Base-by-base conservation (phyloP, 352 stramenopile genomes). In the Globisporangium uncinulatum region DNA sequence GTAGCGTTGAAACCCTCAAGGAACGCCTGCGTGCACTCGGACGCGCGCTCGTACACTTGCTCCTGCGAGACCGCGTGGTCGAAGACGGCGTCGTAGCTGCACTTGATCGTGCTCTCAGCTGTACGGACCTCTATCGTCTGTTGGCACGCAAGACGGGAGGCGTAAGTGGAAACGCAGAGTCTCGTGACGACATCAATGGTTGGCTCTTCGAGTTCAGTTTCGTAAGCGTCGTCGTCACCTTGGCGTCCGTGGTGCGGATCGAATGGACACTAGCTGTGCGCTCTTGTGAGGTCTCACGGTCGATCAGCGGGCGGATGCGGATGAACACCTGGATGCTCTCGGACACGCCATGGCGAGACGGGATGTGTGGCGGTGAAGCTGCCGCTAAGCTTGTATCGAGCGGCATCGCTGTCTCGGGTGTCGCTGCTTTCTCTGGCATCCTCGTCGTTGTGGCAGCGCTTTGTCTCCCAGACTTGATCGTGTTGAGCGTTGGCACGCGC, bases 301-400 rank as follows among this genome's bases (percentile, higher is more conserved):
- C 77, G 36, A 94, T 89, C 13, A 92, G 60, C 7, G 84, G 83
- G 0, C 84, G 79, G 43, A 94, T 92, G 29, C 83, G 84, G 41
- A 94, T 83, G 39, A 92, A 88, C 1, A 94, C 84, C 58, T 94
- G 83, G 39, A 93, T 94, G 57, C 79, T 87, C 61, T 93, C 83
- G 0, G 83, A 80, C 1, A 59, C 63, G 2, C 68, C 62, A 59
- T 61, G 55, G 11, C 58, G 68, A 52, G 24, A 36, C 11, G 51
- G 45, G 10, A 48, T 29, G 24, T 29, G 11, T 32, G 63, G 50
- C 4, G 37, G 9, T 3, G 53, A 5, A 39, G 42, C 47, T 19
- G 46, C 11, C 51, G 47, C 7, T 34, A 15, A 8, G 7, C 51
- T 45, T 43, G 44, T 14, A 17, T 41, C 19, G 17, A 46, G 24